Conservation (phyloP, 805 yeast species). For the Gaillardinia entomophila region DNA sequence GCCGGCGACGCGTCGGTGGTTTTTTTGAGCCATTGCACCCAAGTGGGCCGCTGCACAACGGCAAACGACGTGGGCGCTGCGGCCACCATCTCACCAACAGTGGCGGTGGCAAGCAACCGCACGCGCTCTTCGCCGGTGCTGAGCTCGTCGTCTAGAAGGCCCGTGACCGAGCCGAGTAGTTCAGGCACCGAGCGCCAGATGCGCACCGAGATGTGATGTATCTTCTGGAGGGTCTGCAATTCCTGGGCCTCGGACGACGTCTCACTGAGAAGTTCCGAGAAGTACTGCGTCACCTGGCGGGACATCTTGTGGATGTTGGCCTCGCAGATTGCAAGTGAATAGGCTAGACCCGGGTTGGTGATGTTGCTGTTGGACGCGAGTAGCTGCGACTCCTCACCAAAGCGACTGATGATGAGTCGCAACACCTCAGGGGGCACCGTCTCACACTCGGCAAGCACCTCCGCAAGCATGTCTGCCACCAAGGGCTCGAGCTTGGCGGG, state of each 20-base stretch:
- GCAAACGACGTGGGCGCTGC: constrained; percentile 38
- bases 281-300: constrained; percentile 69
- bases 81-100: constrained; percentile 61
- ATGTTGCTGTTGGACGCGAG: constrained; percentile 15
- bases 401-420: constrained; percentile 60
- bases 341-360: constrained; percentile 55
- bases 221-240: constrained; percentile 36
- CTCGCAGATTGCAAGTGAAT: constrained; percentile 64
- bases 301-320: constrained; percentile 68
- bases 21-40: constrained; percentile 69
- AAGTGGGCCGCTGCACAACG: constrained; percentile 52
- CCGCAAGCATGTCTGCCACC: constrained; percentile 67
- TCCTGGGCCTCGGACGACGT: constrained; percentile 11
- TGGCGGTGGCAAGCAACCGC: constrained; percentile 63
- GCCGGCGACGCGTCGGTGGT: constrained; percentile 59
- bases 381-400: constrained; percentile 26
- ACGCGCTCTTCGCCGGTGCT: constrained; percentile 62
- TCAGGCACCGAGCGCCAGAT: constrained; percentile 81
- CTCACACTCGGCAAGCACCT: constrained; percentile 67
- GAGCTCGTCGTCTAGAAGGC: constrained; percentile 73
- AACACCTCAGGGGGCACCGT: constrained; percentile 55
- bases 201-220: constrained; percentile 58
- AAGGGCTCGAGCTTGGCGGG: constrained; percentile 53
- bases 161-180: constrained; percentile 64
- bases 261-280: constrained; percentile 68